These are phyloP conservation scores for Truncatella angustata DNA, from an alignment of 2,329 filamentous ascomycete genomes.

Conservation along the genomic window DNA sequence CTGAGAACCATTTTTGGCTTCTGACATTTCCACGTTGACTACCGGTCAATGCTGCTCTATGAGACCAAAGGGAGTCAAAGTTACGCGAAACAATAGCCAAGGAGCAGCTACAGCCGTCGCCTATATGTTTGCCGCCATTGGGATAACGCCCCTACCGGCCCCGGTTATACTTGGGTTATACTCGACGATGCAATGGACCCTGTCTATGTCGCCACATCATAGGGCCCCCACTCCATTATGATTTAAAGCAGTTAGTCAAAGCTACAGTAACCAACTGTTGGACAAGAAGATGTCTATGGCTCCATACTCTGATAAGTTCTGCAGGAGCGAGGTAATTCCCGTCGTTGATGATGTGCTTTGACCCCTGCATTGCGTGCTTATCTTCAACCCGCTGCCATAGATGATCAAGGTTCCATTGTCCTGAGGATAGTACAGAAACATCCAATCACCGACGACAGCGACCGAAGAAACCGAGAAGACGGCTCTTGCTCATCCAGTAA, in stretches of 20 bases:
- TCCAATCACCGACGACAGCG: neutral
- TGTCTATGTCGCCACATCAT: neutral
- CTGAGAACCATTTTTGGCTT: neutral
- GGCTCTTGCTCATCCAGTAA: too few species aligned
- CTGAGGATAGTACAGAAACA: neutral
- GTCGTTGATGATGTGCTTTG: slow-evolving; percentile 6
- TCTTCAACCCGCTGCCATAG: neutral
- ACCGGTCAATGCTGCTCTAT: neutral
- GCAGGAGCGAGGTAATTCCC: neutral
- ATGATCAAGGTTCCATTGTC: neutral
- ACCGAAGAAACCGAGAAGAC: neutral
- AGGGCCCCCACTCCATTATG: neutral
- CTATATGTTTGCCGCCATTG: too few species aligned
- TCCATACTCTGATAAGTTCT: neutral
- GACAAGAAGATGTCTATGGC: neutral
- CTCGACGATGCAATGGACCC: neutral
- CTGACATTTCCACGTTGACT: slow-evolving; percentile 10
- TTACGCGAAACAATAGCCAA: too few species aligned
- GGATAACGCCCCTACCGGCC: too few species aligned
- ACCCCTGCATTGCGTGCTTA: slow-evolving; percentile 10
- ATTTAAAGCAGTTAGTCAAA: neutral
- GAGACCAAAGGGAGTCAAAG: too few species aligned
- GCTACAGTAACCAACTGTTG: neutral
- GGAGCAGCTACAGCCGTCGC: too few species aligned
- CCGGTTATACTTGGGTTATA: too few species aligned